Conservation (phyloP, 1,284 basidiomycete species). For the Psilocybe mexicana region DNA sequence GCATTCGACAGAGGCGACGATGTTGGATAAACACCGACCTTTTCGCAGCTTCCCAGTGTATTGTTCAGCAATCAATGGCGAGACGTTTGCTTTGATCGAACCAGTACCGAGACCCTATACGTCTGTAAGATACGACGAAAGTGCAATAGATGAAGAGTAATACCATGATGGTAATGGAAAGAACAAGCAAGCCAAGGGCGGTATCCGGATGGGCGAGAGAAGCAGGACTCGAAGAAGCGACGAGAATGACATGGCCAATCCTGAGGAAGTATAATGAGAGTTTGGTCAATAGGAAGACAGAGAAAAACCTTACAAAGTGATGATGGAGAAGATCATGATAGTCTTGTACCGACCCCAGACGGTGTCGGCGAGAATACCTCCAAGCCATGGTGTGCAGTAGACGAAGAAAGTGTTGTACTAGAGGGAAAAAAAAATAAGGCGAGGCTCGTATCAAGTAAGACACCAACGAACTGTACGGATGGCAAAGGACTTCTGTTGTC, state of each 20-base stretch:
- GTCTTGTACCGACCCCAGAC: conserved; percentile 63
- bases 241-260: conserved; percentile 45
- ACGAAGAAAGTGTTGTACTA: conserved; percentile 50
- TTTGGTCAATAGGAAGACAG: not conserved
- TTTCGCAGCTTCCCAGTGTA: conserved; percentile 48
- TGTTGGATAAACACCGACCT: conserved; percentile 22
- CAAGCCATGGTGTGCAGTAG: conserved; percentile 47
- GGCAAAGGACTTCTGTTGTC: conserved; percentile 45
- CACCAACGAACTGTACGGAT: conserved; percentile 31
- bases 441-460: not conserved
- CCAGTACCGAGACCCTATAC: conserved; percentile 25
- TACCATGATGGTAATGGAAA: conserved; percentile 46
- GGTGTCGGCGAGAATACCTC: conserved; percentile 57
- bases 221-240: conserved; percentile 38
- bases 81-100: conserved; percentile 58
- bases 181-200: conserved; percentile 38
- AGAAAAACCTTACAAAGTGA: conserved; percentile 35
- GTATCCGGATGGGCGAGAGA: conserved; percentile 33
- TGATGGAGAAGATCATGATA: conserved; percentile 48
- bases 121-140: not conserved
- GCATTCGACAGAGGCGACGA: not conserved
- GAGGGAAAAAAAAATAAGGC: not conserved
- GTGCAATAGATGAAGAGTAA: conserved; percentile 10
- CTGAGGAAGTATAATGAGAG: conserved; percentile 19
- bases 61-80: conserved; percentile 62